A percentile compares a stretch with the other conserved stretches of the same genome.
These are phyloP conservation scores for Pseudozyma pruni DNA, from an alignment of 1,284 basidiomycete genomes.

Conservation along the genomic window DNA sequence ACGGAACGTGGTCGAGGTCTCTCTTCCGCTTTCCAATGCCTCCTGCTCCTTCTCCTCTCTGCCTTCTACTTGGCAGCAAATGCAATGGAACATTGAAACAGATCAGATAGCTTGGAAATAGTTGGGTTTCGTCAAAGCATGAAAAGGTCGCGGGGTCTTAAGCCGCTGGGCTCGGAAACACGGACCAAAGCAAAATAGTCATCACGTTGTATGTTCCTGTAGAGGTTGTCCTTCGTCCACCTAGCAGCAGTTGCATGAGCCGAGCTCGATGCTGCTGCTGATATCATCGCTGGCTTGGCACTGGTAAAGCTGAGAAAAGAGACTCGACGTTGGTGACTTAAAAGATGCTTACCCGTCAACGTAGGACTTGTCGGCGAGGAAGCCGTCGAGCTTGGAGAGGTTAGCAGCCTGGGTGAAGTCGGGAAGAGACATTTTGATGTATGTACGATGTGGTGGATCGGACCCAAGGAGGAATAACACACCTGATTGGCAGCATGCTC, in stretches of 20 bases:
- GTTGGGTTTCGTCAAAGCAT: constrained; percentile 66
- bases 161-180: constrained; percentile 69
- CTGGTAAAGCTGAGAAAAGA: constrained; percentile 6
- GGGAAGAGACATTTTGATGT: constrained; percentile 64
- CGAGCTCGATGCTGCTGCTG: no score
- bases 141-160: constrained; percentile 68
- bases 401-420: constrained; percentile 62
- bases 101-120: constrained; percentile 66
- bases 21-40: constrained; percentile 2
- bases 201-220: constrained; percentile 57
- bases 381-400: constrained; percentile 61
- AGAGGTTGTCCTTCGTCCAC: background rate
- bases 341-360: constrained; percentile 63
- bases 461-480: constrained; percentile 1
- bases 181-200: constrained; percentile 67
- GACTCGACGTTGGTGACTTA: constrained; percentile 6
- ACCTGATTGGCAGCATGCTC: background rate
- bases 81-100: constrained; percentile 9
- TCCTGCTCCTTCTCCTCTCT: background rate
- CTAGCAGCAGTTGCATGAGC: no score
- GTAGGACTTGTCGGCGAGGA: constrained; percentile 64
- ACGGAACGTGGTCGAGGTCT: no score
- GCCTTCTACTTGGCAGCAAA: no score
- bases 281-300: no score
- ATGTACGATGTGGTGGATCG: constrained; percentile 23